A percentile compares a stretch with the other conserved stretches of the same genome.
Evolutionary conservation across 73 alveolate genomes (phyloP).

Genomic region (Halteria grandinella): DNA sequence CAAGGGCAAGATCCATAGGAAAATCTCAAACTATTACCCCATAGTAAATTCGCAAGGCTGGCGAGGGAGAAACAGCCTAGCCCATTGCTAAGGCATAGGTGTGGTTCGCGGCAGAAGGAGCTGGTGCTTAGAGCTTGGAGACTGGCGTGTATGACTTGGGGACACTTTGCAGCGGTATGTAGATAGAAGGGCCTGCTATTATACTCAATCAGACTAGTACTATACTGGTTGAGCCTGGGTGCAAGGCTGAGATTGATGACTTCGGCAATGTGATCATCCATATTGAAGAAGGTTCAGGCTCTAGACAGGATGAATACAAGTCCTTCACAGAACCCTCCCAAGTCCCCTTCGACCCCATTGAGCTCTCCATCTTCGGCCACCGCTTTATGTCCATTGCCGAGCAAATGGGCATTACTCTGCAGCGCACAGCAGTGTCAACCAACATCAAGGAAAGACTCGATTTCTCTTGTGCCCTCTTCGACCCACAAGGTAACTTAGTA

Average conservation of each 20-base stretch:
- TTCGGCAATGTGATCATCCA: constrained; percentile 47
- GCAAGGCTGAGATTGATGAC: constrained; percentile 52
- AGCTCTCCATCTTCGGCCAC: constrained; percentile 76
- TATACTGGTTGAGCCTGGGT: constrained; percentile 75
- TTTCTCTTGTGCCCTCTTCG: constrained; percentile 91
- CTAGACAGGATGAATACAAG: not conserved
- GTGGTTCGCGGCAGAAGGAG: constrained; percentile 51
- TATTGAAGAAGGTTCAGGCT: constrained; percentile 28
- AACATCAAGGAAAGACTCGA: constrained; percentile 92
- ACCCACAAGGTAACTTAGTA: constrained; percentile 80
- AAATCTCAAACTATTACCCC: not conserved
- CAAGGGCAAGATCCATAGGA: constrained; percentile 70
- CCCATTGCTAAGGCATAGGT: constrained; percentile 9
- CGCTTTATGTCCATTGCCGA: constrained; percentile 94
- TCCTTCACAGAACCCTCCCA: constrained; percentile 19
- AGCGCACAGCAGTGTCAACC: constrained; percentile 81
- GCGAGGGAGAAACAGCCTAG: constrained; percentile 7
- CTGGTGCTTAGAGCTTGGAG: constrained; percentile 17
- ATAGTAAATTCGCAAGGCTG: not conserved
- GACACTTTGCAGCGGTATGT: constrained; percentile 40
- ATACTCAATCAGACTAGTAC: constrained; percentile 82
- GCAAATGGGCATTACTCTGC: constrained; percentile 87
- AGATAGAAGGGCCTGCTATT: constrained; percentile 83
- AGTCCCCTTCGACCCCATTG: constrained; percentile 67
- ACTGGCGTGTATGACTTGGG: constrained; percentile 75